Evolutionary conservation across 257 asterid genomes (phyloP), one percentile per base, ranked within the genome.

Genomic region (Gentiana straminea): DNA sequence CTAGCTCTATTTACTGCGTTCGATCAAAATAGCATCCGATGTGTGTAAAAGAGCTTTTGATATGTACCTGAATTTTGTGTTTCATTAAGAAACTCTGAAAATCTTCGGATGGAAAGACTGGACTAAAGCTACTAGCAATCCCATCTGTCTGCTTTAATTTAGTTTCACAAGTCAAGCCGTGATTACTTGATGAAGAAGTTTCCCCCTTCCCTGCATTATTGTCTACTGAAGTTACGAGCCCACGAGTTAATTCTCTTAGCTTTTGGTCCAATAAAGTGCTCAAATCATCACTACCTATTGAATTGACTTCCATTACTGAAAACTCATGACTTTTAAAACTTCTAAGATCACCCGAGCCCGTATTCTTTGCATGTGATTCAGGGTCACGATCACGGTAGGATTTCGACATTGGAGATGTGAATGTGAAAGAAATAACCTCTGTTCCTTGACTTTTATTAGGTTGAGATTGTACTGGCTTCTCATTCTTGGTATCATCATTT

Each of bases 341-440:
- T 64, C 58, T 73, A 72, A 53, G 74, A 70, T 78, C 79, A 56
- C 65, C 59, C 53, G 60, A 66, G 10, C 60, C 70, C 61, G 61
- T 52, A 75, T 66, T 64, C 47, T 65, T 77, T 58, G 70, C 84
- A 61, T 64, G 60, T 24, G 69, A 57, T 53, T 63, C 66, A 44
- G 79, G 55, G 52, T 61, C 70, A n/a, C 41, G 59, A 61, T 69
- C 60, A 60, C 67, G 24, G 24, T 24, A 66, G 8, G 77, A 63
- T 51, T 87, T 73, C 12, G 83, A 52, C 83, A 92, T 64, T 33
- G 95, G 94, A 73, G 98, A 73, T 52, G 72, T 84, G 79, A 88
- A 92, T 44, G 98, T 85, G 72, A 92, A 88, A 37, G 98, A 92
- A 72, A 92, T 54, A 48, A 88, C 86, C 48, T 83, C 97, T 15